Percentiles rank a stretch among this genome's conserved stretches.
These are phyloP conservation scores for Leccinum arenicola DNA, from an alignment of 768 basidiomycete species.

Conservation along the genomic window DNA sequence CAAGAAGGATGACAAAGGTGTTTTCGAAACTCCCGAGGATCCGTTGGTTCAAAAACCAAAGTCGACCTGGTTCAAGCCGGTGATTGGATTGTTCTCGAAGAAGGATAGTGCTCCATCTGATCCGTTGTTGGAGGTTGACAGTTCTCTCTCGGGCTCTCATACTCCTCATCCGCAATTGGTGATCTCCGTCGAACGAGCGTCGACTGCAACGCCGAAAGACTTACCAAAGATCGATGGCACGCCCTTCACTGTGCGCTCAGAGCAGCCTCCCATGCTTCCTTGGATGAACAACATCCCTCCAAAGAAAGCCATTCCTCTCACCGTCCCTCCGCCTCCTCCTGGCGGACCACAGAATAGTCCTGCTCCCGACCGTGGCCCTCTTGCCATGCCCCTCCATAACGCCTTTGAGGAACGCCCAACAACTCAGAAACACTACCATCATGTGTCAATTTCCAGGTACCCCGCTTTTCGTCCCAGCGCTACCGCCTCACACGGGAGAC, in stretches of 20 bases:
- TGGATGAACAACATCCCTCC: conserved; percentile 25
- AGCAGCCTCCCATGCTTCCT: conserved; percentile 29
- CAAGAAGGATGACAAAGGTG: conserved; percentile 34
- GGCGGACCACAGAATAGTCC: conserved; percentile 28
- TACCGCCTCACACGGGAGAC: conserved; percentile 14
- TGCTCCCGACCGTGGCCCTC: conserved; percentile 22
- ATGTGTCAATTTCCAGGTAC: conserved; percentile 17
- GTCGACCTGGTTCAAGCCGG: conserved; percentile 36
- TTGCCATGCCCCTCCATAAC: conserved; percentile 43
- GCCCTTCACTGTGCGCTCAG: conserved; percentile 24
- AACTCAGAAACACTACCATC: conserved; percentile 16
- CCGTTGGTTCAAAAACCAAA: conserved; percentile 28
- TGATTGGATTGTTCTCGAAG: conserved; percentile 31
- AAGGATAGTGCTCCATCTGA: conserved; percentile 12
- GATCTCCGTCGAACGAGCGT: conserved; percentile 43
- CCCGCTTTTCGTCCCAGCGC: conserved; percentile 5
- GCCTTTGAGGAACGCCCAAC: conserved; percentile 32
- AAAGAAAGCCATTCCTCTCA: conserved; percentile 35
- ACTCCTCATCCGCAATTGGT: conserved; percentile 36
- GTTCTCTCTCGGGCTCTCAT: conserved; percentile 10
- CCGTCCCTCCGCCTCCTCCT: conserved; percentile 31
- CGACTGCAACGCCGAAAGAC: conserved; percentile 23
- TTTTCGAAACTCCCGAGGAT: conserved; percentile 6
- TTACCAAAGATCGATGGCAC: conserved; percentile 31
- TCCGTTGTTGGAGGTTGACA: conserved; percentile 21